Evolutionary conservation across 1,139 yeast species (phyloP), one percentile per base, ranked within the genome.

Genomic region (Sporopachydermia cereana): DNA sequence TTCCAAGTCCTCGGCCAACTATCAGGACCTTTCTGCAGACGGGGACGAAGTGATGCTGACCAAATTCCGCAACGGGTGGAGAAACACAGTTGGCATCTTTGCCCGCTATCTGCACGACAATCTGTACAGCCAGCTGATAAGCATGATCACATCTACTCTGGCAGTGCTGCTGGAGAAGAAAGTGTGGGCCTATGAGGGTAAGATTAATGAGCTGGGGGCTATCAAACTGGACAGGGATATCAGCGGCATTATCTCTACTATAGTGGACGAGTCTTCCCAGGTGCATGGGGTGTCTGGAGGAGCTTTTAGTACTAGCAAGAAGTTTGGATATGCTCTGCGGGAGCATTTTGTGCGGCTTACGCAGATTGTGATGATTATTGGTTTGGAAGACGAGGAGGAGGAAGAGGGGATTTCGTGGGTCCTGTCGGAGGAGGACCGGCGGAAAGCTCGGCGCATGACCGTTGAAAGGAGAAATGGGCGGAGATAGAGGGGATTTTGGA

Each of bases 141-240:
- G 69, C 14, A 63, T 78, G 2, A 78, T 82, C 2, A 73, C 78
- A 5, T 70, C 70, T 34, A 54, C 66, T 18, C 60, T 69, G 57
- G 62, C 78, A 55, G 51, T 72, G 50, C 57, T 79, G 39, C 57
- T 85, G 3, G 96, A 89, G 55, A 71, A 74, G 53, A 79, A 79
- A 54, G 67, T 91, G 39, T 74, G 88, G 75, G 53, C 69, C 3
- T 68, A 84, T 41, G 74, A 80, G 48, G 77, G 77, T 45, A 76
- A 72, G 49, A 77, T 86, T 50, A 88, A 84, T 55, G 95, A 84
- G 53, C 64, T 84, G 44, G 97, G 97, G 0, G 80, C 95, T 0
- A 72, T 88, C 30, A 82, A 80, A 51, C 66, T 93, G 45, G 98
- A 93, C 54, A 77, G 84, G 49, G 96, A 89, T 59, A 66, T 89